Conservation (phyloP, 495 filamentous ascomycete genomes). For the Corynascus novoguineensis region DNA sequence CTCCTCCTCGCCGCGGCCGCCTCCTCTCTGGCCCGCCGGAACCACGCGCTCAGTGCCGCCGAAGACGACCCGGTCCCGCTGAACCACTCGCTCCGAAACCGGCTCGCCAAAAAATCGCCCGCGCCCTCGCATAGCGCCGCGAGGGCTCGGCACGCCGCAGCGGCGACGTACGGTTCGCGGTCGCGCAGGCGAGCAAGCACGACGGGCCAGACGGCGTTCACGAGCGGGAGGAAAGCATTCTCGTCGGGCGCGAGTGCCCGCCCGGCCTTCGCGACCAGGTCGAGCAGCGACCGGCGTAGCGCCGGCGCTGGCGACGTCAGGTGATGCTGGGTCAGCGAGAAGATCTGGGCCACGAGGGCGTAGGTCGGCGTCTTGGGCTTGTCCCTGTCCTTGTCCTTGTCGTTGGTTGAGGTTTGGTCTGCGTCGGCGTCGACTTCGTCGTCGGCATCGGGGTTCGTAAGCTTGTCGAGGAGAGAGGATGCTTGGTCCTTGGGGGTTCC, state of each 20-base stretch:
- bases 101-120: constrained; percentile 71
- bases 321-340: constrained; percentile 71
- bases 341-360: constrained; percentile 60
- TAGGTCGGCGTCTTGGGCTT: constrained; percentile 43
- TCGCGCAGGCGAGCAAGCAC: constrained; percentile 67
- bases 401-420: constrained; percentile 41
- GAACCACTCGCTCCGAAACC: constrained; percentile 66
- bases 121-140: constrained; percentile 56
- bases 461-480: constrained; percentile 36
- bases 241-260: constrained; percentile 67
- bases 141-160: constrained; percentile 61
- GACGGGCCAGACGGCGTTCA: constrained; percentile 85
- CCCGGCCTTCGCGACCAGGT: constrained; percentile 62
- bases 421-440: constrained; percentile 23
- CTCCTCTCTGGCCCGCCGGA: constrained; percentile 27
- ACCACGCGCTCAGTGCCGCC: constrained; percentile 41
- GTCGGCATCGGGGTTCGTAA: constrained; percentile 11
- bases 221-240: constrained; percentile 75
- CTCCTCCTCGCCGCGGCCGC: constrained; percentile 29
- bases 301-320: constrained; percentile 75
- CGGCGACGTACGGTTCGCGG: constrained; percentile 66
- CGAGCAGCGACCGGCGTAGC: constrained; percentile 70
- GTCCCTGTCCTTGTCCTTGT: not conserved
- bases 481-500: constrained; percentile 40
- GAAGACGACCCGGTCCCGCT: constrained; percentile 46